These are phyloP conservation scores for Globisporangium barbulae DNA, from an alignment of 352 stramenopile species.

Conservation along the genomic window DNA sequence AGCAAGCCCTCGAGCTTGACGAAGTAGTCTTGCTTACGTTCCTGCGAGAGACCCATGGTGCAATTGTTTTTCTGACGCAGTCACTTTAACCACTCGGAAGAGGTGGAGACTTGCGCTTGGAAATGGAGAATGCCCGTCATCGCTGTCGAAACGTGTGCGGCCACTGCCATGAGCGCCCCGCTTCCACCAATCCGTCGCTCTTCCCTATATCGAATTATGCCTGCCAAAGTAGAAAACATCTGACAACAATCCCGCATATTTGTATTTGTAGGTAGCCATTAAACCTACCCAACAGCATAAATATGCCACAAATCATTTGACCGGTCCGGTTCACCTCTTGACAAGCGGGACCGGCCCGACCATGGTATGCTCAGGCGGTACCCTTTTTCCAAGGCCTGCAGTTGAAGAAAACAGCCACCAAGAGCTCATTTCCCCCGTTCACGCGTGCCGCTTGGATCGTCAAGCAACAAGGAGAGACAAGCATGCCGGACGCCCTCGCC, in stretches of 20 bases:
- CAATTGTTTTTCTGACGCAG: constrained; percentile 56
- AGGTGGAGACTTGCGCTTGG: constrained; percentile 82
- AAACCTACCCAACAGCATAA: constrained; percentile 7
- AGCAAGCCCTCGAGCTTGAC: constrained; percentile 94
- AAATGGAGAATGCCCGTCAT: constrained; percentile 37
- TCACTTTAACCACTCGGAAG: constrained; percentile 75
- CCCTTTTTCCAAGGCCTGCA: background rate
- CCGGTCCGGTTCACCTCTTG: background rate
- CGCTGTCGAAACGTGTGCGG: no score
- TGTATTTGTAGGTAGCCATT: background rate
- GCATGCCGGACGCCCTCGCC: constrained; percentile 48
- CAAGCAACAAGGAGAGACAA: constrained; percentile 2
- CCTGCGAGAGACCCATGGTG: constrained; percentile 93
- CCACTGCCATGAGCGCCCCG: constrained; percentile 12
- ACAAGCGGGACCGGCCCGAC: constrained; percentile 1
- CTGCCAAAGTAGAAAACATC: background rate
- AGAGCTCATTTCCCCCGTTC: constrained; percentile 2
- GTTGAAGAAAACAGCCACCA: constrained; percentile 9
- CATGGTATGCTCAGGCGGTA: background rate
- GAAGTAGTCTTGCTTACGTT: constrained; percentile 99
- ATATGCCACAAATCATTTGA: background rate
- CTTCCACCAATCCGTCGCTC: constrained; percentile 34
- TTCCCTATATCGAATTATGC: background rate
- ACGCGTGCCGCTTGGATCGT: background rate
- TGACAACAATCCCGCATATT: constrained; percentile 17